A percentile compares a stretch with the other conserved stretches of the same genome.
These are phyloP conservation scores for Chrysanthemum seticuspe DNA, from an alignment of 129 eudicot species.

Conservation along the genomic window DNA sequence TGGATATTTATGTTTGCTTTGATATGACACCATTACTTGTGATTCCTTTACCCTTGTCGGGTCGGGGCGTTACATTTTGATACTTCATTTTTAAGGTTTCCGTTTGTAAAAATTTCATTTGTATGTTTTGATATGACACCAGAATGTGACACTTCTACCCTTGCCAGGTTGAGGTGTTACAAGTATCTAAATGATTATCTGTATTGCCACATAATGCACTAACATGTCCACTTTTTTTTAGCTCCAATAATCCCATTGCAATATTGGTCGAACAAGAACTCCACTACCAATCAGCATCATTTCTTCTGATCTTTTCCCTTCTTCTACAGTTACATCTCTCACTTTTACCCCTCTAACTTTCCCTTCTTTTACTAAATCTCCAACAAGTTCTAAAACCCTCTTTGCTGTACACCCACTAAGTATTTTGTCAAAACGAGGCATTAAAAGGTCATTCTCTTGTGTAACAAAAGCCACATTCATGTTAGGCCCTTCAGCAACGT, in stretches of 20 bases:
- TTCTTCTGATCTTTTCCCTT: conserved; percentile 72
- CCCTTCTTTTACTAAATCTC: conserved; percentile 51
- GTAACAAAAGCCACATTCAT: conserved; percentile 96
- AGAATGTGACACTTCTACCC: too few relatives aligned
- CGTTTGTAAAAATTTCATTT: too few relatives aligned
- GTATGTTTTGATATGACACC: too few relatives aligned
- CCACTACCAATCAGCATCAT: conserved; percentile 98
- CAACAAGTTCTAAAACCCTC: conserved; percentile 64
- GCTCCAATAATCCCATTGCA: conserved; percentile 98
- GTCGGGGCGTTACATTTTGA: too few relatives aligned
- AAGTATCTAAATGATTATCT: too few relatives aligned
- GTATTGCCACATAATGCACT: too few relatives aligned
- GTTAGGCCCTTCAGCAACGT: conserved; percentile 94
- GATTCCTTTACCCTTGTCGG: too few relatives aligned
- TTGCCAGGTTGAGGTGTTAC: too few relatives aligned
- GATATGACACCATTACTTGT: too few relatives aligned
- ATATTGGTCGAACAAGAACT: conserved; percentile 69
- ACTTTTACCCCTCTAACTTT: conserved; percentile 48
- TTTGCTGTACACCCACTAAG: conserved; percentile 84
- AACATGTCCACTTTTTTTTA: too few relatives aligned
- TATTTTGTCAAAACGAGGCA: conserved; percentile 82
- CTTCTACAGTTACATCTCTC: conserved; percentile 61
- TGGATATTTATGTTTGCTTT: too few relatives aligned
- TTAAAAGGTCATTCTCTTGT: conserved; percentile 57
- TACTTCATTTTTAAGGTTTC: too few relatives aligned